A percentile compares a stretch with the other conserved stretches of the same genome.
These are phyloP conservation scores for Diaporthe destruens DNA, from an alignment of 2,329 filamentous ascomycete genomes.

Conservation along the genomic window DNA sequence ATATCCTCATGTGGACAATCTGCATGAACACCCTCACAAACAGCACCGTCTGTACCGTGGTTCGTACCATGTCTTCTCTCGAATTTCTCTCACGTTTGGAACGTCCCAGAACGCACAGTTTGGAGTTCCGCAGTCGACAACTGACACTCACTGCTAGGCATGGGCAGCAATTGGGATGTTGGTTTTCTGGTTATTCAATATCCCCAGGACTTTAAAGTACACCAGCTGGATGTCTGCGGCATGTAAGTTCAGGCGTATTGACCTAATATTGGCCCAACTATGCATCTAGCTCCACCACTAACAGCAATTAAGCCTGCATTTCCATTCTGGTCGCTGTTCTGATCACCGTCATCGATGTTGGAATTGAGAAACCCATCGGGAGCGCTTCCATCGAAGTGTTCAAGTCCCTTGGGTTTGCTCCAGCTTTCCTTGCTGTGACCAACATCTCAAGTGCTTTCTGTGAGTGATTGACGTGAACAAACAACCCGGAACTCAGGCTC, in stretches of 20 bases:
- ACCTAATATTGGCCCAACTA: neutral
- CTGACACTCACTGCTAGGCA: conserved; percentile 46
- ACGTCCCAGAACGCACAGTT: too few relatives aligned
- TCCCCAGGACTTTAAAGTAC: conserved; percentile 73
- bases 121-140: too few relatives aligned
- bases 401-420: conserved; percentile 58
- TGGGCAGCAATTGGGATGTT: conserved; percentile 70
- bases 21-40: conserved; percentile 62
- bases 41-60: conserved; percentile 71
- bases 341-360: conserved; percentile 73
- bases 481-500: too few relatives aligned
- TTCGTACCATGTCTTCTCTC: too few relatives aligned
- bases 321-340: conserved; percentile 73
- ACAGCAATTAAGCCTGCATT: conserved; percentile 42
- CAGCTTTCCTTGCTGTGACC: conserved; percentile 67
- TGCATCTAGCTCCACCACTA: neutral
- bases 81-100: too few relatives aligned
- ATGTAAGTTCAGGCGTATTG: conserved; percentile 50
- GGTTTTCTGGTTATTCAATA: conserved; percentile 68
- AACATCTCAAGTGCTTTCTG: conserved; percentile 77
- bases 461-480: conserved; percentile 49
- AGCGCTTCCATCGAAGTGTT: conserved; percentile 49
- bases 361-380: conserved; percentile 56
- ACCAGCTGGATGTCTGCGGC: conserved; percentile 72
- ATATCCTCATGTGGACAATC: conserved; percentile 54